Base-by-base conservation (phyloP, 805 yeast genomes). In the Priceomyces castillae region DNA sequence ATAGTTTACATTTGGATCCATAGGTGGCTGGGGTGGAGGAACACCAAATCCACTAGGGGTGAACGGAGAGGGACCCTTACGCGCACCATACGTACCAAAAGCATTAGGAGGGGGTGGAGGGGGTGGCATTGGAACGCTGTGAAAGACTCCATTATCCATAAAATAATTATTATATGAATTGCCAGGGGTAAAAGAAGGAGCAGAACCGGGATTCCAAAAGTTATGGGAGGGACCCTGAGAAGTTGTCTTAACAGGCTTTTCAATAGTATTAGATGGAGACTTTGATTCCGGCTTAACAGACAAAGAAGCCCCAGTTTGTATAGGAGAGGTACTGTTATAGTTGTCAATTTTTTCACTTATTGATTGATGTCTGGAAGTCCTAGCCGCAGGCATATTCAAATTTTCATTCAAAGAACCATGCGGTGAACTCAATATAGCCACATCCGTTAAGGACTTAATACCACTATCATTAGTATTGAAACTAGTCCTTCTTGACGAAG, bases 181-280 rank as follows among this genome's bases (percentile, higher is more conserved):
- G 15, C 50, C 33, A 17, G 87, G 86, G 11, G 77, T 77, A 56
- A 82, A 82, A 1, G 83, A 65, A 7, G 80, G 63, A 3, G 85
- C 82, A 15, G 82, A 65, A 5, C 84, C 85, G 0, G 86, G 85
- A 57, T 81, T 80, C 87, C 87, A 82, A 51, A 80, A 77, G 52
- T 67, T 75, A 31, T 57, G 69, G 7, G 54, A 51, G 10, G 44
- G 45, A 7, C 31, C 44, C 9, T 46, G 44, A 4, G 50, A 33
- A 3, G 41, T 41, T 7, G 16, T 41, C 9, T 37, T 42, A 35
- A 28, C 35, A 30, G 34, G 25, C 20, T 41, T 31, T 5, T 44
- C 45, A n/a, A 41, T 44, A 12, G 30, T 23, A 23, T 11, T 23
- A 2, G 56, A 33, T 18, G 33, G 47, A 15, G 50, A 41, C 26